Evolutionary conservation across 2,329 filamentous ascomycete genomes (phyloP), one percentile per base, ranked within the genome.

Genomic region (Colletotrichum sp.): DNA sequence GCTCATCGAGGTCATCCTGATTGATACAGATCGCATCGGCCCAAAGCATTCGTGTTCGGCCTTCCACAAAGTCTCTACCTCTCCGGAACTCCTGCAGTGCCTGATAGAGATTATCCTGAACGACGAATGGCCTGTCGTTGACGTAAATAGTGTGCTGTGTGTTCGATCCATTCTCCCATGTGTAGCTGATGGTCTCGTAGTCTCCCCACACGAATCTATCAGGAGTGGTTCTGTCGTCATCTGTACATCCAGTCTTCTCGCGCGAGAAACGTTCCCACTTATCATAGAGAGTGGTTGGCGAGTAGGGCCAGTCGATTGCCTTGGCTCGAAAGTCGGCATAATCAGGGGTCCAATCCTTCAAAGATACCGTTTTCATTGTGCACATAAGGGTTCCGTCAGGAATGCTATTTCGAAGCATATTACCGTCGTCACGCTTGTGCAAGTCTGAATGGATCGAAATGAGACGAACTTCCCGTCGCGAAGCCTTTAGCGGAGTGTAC

Each of bases 171-270:
- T 57, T 57, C 8, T 57, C 21, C 52, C 52, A 57, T 18, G 8
- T 12, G 13, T 26, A 57, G 21, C 52, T 57, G 7, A 57, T 15
- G 13, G 52, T 57, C 24, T 57, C 52, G 24, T 57, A 57, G 13
- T 57, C 21, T 18, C 52, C 52, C 52, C 52, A 57, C 15, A 5
- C 24, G 21, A 57, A 57, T 3, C 52, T 24, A 10, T 12, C 5
- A 5, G 21, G 52, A 5, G 21, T 16, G 2, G 13, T 4, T 3
- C 2, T 26, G 9, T 21, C n/a, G 1, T 52, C 44, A 52, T 52
- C 10, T 1, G 4, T 52, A 13, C 1, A 13, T 0, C 3, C n/a
- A 21, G 4, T 0, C n/a, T 52, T 21, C 2, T 52, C 10, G 10
- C 44, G 10, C 2, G n/a, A 52, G 2, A 52, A 52, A 0, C 6